Conservation (phyloP, 2,329 filamentous ascomycete species). For the Hymenotorrendiella dingleyae region DNA sequence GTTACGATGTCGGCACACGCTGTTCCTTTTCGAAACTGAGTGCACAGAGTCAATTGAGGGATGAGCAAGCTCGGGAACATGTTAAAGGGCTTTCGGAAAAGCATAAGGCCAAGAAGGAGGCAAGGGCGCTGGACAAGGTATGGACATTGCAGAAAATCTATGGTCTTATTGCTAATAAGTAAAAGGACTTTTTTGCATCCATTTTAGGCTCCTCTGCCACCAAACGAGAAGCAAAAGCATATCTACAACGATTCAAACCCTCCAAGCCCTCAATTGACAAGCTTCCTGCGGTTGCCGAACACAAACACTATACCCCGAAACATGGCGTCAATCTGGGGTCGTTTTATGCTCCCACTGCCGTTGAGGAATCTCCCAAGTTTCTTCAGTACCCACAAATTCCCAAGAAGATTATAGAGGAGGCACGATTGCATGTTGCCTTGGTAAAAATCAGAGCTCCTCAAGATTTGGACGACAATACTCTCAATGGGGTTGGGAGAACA, state of each 20-base stretch:
- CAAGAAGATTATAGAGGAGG: constrained; percentile 4
- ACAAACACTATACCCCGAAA: constrained; percentile 25
- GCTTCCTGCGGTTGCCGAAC: background rate
- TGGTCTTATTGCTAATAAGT: constrained; percentile 4
- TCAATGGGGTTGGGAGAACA: constrained; percentile 75
- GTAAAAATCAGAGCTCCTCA: constrained; percentile 78
- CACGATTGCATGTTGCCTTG: constrained; percentile 67
- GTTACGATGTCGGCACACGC: constrained; percentile 6
- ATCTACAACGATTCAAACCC: constrained; percentile 76
- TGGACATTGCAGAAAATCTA: constrained; percentile 1
- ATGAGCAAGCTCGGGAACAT: constrained; percentile 26
- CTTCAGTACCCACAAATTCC: constrained; percentile 40
- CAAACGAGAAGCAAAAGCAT: constrained; percentile 86
- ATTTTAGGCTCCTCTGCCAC: constrained; percentile 85
- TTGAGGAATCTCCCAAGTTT: constrained; percentile 55
- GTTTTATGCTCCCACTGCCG: constrained; percentile 53
- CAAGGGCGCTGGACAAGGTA: constrained; percentile 44
- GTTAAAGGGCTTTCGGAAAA: constrained; percentile 24
- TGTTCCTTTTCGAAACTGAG: constrained; percentile 14
- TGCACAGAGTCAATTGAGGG: constrained; percentile 19
- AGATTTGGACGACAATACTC: constrained; percentile 57
- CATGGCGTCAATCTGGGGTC: constrained; percentile 54
- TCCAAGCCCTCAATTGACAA: constrained; percentile 21
- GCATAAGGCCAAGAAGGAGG: constrained; percentile 40
- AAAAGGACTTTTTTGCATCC: constrained; percentile 78